These are phyloP conservation scores for Piper longum DNA, from an alignment of 164 flowering plant species.

Conservation along the genomic window DNA sequence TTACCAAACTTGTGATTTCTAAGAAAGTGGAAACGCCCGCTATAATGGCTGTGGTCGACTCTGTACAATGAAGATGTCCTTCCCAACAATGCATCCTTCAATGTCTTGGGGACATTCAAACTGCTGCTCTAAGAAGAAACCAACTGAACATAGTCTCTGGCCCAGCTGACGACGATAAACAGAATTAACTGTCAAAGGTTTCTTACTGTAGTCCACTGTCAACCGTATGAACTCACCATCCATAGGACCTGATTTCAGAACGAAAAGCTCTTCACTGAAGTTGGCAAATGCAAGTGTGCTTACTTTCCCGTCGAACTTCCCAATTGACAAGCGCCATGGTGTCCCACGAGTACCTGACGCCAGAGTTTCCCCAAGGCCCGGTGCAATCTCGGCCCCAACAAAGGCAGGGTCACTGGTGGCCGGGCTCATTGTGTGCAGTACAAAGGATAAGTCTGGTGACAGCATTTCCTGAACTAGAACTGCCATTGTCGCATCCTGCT, in stretches of 20 bases:
- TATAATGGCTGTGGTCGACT: conserved; percentile 64
- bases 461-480: conserved; percentile 91
- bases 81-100: conserved; percentile 80
- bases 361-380: conserved; percentile 93
- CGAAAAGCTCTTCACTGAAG: conserved; percentile 74
- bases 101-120: conserved; percentile 87
- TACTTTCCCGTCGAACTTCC: conserved; percentile 68
- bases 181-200: conserved; percentile 57
- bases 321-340: conserved; percentile 70
- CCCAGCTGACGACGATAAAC: conserved; percentile 53
- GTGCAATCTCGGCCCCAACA: conserved; percentile 88
- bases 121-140: conserved; percentile 65
- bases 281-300: conserved; percentile 73
- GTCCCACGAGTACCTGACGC: conserved; percentile 96
- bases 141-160: conserved; percentile 61
- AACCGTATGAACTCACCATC: conserved; percentile 53
- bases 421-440: conserved; percentile 81
- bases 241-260: conserved; percentile 44
- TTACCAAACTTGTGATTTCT: no score
- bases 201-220: conserved; percentile 83
- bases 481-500: conserved; percentile 73
- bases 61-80: conserved; percentile 67
- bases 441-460: conserved; percentile 80
- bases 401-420: conserved; percentile 38
- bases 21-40: neutral